phyloP scores from a whole-genome alignment of 768 basidiomycete genomes.

The Lactarius hengduanensis region DNA sequence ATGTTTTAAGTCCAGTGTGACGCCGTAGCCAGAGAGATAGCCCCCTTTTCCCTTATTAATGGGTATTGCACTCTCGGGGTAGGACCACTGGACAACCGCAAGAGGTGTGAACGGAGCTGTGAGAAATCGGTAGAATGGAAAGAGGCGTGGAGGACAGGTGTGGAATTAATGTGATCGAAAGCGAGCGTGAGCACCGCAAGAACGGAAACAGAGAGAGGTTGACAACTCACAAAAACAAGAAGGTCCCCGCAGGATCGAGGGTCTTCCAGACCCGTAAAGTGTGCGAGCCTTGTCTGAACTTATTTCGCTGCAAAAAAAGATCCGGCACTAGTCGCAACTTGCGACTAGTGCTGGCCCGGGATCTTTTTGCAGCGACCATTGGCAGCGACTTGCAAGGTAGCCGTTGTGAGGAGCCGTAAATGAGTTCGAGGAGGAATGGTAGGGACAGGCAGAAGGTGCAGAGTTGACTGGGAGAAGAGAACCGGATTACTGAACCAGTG shows the following conservation, averaged over 20 bases:
- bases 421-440: too few relatives aligned
- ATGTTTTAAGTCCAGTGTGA: constrained; percentile 91
- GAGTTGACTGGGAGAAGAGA: too few relatives aligned
- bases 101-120: constrained; percentile 64
- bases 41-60: constrained; percentile 38
- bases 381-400: too few relatives aligned
- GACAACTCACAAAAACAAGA: constrained; percentile 34
- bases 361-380: too few relatives aligned
- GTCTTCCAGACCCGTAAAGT: constrained; percentile 52
- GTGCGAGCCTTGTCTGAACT: constrained; percentile 50
- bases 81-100: constrained; percentile 45
- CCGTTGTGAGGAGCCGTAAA: too few relatives aligned
- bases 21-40: constrained; percentile 86
- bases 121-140: constrained; percentile 65
- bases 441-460: too few relatives aligned
- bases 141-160: constrained; percentile 73
- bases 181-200: constrained; percentile 33
- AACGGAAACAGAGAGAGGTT: neutral
- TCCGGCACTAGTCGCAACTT: too few relatives aligned
- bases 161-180: constrained; percentile 75
- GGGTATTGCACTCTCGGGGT: constrained; percentile 61
- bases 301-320: too few relatives aligned
- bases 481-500: too few relatives aligned
- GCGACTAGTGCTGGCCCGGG: too few relatives aligned
- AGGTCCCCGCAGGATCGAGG: constrained; percentile 41